phyloP scores from a whole-genome alignment of 2,329 filamentous ascomycete genomes.

The Colletotrichum coccodes region DNA sequence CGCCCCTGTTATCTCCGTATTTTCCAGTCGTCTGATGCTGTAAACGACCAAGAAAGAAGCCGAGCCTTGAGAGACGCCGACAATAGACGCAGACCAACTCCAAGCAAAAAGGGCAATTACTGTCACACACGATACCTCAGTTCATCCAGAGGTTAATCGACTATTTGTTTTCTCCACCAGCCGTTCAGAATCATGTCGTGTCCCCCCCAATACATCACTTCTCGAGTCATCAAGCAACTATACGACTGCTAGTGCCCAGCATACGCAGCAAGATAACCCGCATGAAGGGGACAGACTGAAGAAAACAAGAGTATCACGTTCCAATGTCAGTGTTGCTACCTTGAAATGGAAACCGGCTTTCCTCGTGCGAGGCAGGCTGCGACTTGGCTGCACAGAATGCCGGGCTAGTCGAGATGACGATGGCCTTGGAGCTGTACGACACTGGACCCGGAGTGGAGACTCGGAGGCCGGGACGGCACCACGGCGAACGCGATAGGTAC shows the following conservation, averaged over 20 bases:
- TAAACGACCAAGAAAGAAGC: neutral
- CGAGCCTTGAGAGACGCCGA: neutral
- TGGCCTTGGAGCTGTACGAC: neutral
- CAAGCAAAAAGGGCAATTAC: neutral
- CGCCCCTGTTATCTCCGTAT: slow-evolving; percentile 6
- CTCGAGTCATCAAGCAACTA: neutral
- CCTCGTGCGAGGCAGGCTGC: slow-evolving; percentile 21
- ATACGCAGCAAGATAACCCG: neutral
- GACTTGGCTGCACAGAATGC: slow-evolving; percentile 7
- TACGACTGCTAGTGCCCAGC: neutral
- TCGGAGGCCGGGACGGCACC: slow-evolving; percentile 3
- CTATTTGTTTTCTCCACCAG: neutral
- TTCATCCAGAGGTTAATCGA: neutral
- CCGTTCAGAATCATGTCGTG: neutral
- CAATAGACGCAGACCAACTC: neutral
- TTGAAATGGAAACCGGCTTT: neutral
- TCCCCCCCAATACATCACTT: neutral
- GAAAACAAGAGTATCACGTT: neutral
- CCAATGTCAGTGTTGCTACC: neutral
- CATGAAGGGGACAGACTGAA: neutral
- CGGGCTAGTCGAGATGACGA: slow-evolving; percentile 18
- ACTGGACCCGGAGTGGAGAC: slow-evolving; percentile 3
- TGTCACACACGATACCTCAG: neutral
- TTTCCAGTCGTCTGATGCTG: neutral
- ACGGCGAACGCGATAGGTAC: neutral